Evolutionary conservation across 768 basidiomycete genomes (phyloP).

Genomic region (Leccinellum albellum): DNA sequence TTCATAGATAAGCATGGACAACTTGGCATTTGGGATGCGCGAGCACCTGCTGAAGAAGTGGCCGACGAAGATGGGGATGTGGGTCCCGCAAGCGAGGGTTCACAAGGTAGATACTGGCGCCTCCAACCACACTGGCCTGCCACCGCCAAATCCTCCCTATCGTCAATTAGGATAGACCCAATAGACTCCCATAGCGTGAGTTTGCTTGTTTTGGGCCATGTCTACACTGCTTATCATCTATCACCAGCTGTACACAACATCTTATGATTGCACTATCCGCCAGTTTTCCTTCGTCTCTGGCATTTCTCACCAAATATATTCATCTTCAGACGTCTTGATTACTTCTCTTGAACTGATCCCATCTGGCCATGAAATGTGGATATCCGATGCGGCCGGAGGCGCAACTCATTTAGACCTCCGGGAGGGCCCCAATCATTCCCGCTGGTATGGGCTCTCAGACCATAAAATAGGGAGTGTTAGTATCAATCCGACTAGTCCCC

Average conservation of each 20-base stretch:
- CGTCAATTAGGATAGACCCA: conserved; percentile 74
- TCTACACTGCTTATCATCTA: background rate
- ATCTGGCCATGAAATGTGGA: conserved; percentile 77
- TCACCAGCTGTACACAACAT: conserved; percentile 68
- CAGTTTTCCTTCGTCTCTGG: conserved; percentile 69
- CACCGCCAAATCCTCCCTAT: conserved; percentile 74
- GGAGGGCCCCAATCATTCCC: conserved; percentile 48
- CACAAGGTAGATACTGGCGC: conserved; percentile 76
- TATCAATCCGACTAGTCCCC: conserved; percentile 65
- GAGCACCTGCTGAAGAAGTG: conserved; percentile 61
- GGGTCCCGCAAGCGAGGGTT: conserved; percentile 36
- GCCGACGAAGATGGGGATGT: conserved; percentile 62
- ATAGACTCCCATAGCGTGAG: conserved; percentile 68
- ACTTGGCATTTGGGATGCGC: conserved; percentile 84
- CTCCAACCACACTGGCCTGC: conserved; percentile 84
- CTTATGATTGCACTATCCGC: conserved; percentile 80
- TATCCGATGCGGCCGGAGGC: conserved; percentile 70
- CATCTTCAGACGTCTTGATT: conserved; percentile 55
- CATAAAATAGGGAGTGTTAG: conserved; percentile 79
- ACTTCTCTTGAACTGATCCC: conserved; percentile 68
- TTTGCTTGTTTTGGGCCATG: background rate
- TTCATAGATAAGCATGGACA: conserved; percentile 76
- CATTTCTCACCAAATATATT: conserved; percentile 64
- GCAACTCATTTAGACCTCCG: conserved; percentile 75
- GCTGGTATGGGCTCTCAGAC: conserved; percentile 63